Evolutionary conservation across 495 filamentous ascomycete species (phyloP), one percentile per base, ranked within the genome.

Genomic region (Penicillium lividum): DNA sequence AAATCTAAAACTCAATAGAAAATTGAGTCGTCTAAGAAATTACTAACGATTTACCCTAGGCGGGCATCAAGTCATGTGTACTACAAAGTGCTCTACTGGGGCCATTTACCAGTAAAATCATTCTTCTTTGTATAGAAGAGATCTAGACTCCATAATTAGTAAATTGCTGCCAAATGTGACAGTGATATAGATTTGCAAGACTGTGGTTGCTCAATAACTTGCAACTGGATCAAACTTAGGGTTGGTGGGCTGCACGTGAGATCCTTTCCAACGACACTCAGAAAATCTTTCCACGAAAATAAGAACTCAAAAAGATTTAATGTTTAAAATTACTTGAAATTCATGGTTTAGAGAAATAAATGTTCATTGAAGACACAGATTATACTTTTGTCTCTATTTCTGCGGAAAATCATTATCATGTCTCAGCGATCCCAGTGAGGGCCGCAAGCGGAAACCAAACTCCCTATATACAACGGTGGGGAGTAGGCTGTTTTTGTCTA

Each of bases 371-470:
- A 16, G 38, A 40, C 38, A 40, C 38, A 40, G n/a, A 30, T 56
- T 54, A 53, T 61, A 36, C 36, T 59, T 59, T 54, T 59, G 42
- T 13, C 13, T 57, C 54, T 59, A 60, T 55, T 40, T 33, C 53
- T 63, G 56, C 45, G 51, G 51, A 33, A 45, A 48, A 46, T 68
- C 63, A 68, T 68, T 61, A 68, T 66, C 57, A 55, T 67, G 53
- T 57, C 48, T 59, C 52, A 40, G 29, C 47, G 25, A 7, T 40
- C 29, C 51, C 57, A 33, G 30, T 13, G 9, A 18, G 44, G 52
- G 57, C 44, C 22, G 44, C 53, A 47, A 59, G 51, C 15, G 38
- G 34, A 34, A 54, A 42, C 42, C 46, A 54, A 45, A 58, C 63
- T 61, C 60, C 56, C 49, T 58, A 62, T 59, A 34, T 56, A 65